Conservation (phyloP, 2,329 filamentous ascomycete genomes). For the Geoglossum cookeanum region DNA sequence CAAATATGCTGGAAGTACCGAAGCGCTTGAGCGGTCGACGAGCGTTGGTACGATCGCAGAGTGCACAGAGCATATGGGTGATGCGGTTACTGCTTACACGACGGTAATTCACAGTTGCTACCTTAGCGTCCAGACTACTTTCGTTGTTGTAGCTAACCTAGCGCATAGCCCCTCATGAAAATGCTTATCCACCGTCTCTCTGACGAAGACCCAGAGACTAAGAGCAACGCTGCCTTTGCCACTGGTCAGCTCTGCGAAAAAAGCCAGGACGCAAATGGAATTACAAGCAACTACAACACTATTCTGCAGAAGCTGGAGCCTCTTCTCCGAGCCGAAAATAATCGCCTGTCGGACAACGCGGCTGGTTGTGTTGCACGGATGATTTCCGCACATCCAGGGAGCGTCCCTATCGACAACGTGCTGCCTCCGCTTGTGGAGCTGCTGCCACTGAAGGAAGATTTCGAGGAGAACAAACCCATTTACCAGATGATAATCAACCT, state of each 20-base stretch:
- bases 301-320: slow-evolving; percentile 78
- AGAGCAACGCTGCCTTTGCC: slow-evolving; percentile 89
- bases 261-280: slow-evolving; percentile 53
- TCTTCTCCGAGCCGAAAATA: slow-evolving; percentile 56
- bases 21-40: slow-evolving; percentile 72
- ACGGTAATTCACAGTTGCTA: slow-evolving; percentile 16
- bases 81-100: slow-evolving; percentile 66
- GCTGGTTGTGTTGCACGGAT: slow-evolving; percentile 81
- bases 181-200: slow-evolving; percentile 69
- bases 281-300: slow-evolving; percentile 53
- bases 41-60: slow-evolving; percentile 86
- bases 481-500: slow-evolving; percentile 80
- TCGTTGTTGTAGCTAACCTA: background rate
- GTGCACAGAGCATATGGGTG: slow-evolving; percentile 68
- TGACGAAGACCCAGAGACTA: slow-evolving; percentile 79
- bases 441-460: slow-evolving; percentile 81
- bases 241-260: slow-evolving; percentile 68
- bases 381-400: slow-evolving; percentile 75
- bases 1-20: slow-evolving; percentile 70
- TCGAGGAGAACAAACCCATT: slow-evolving; percentile 87
- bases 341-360: slow-evolving; percentile 79
- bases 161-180: slow-evolving; percentile 39
- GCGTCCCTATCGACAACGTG: slow-evolving; percentile 61
- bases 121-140: background rate
- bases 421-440: slow-evolving; percentile 62